Percentiles rank a stretch among this genome's conserved stretches.
These are phyloP conservation scores for Tricladium varicosporioides DNA, from an alignment of 2,329 filamentous ascomycete species.

Conservation along the genomic window DNA sequence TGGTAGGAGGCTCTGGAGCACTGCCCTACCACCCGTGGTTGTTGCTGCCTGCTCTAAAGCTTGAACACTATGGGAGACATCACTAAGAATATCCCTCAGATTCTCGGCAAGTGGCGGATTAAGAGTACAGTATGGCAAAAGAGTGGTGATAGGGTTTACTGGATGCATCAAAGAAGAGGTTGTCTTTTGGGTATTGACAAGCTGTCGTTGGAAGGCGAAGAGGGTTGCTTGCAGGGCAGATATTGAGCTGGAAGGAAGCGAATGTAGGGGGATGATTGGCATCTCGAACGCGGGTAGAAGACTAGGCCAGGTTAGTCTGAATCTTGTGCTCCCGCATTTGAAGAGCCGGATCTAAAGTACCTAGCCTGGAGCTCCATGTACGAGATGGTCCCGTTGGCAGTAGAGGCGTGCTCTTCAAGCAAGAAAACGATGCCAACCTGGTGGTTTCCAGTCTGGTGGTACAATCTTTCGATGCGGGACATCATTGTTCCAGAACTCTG, in stretches of 20 bases:
- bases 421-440: constrained; percentile 34
- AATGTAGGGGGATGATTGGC: constrained; percentile 29
- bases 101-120: constrained; percentile 31
- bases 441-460: constrained; percentile 30
- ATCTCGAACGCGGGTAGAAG: constrained; percentile 30
- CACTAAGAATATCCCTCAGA: constrained; percentile 32
- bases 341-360: constrained; percentile 14
- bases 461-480: constrained; percentile 32
- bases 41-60: constrained; percentile 28
- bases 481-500: constrained; percentile 13
- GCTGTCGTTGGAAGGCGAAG: constrained; percentile 27
- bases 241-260: constrained; percentile 5
- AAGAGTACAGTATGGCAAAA: constrained; percentile 31
- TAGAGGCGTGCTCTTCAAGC: constrained; percentile 22
- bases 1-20: constrained; percentile 25
- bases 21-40: constrained; percentile 22
- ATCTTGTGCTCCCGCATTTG: background rate
- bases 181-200: constrained; percentile 13
- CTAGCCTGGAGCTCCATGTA: constrained; percentile 32
- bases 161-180: background rate
- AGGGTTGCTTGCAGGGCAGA: constrained; percentile 23
- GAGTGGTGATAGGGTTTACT: constrained; percentile 16
- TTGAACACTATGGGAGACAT: constrained; percentile 28
- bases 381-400: constrained; percentile 22
- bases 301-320: constrained; percentile 18